Percentiles rank a stretch among this genome's conserved stretches.
Conservation (phyloP, 352 stramenopile genomes). For the Peronospora belbahrii region DNA sequence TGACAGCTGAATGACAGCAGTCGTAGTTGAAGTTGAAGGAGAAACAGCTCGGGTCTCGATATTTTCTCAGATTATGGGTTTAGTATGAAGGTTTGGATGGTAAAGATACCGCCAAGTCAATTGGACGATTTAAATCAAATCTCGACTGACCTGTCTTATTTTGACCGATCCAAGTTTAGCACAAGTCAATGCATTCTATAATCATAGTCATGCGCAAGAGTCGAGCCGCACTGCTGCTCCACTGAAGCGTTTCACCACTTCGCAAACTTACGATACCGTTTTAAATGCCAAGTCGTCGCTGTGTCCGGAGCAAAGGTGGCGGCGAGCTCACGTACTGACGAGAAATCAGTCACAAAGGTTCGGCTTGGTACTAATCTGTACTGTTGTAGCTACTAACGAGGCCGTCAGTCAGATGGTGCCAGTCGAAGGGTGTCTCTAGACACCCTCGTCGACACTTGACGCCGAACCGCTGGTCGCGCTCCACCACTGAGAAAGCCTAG, state of each 20-base stretch:
- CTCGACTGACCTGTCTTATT: too few species aligned
- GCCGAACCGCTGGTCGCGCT: background rate
- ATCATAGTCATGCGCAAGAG: too few species aligned
- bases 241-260: too few species aligned
- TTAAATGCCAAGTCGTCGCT: too few species aligned
- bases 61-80: slow-evolving; percentile 23
- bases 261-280: too few species aligned
- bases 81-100: slow-evolving; percentile 15
- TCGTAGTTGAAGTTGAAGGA: slow-evolving; percentile 20
- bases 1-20: too few species aligned
- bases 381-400: too few species aligned
- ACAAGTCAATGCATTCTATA: too few species aligned
- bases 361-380: background rate
- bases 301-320: background rate
- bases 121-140: slow-evolving; percentile 7
- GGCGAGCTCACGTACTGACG: background rate
- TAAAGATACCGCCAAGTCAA: slow-evolving; percentile 3
- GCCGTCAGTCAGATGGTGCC: slow-evolving; percentile 1
- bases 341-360: slow-evolving; percentile 5
- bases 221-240: too few species aligned
- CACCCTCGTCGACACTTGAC: slow-evolving; percentile 3
- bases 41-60: slow-evolving; percentile 2
- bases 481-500: background rate
- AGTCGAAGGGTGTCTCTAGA: too few species aligned
- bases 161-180: too few species aligned